Evolutionary conservation across 2,329 filamentous ascomycete genomes (phyloP).

Genomic region (Ascochyta lentis): DNA sequence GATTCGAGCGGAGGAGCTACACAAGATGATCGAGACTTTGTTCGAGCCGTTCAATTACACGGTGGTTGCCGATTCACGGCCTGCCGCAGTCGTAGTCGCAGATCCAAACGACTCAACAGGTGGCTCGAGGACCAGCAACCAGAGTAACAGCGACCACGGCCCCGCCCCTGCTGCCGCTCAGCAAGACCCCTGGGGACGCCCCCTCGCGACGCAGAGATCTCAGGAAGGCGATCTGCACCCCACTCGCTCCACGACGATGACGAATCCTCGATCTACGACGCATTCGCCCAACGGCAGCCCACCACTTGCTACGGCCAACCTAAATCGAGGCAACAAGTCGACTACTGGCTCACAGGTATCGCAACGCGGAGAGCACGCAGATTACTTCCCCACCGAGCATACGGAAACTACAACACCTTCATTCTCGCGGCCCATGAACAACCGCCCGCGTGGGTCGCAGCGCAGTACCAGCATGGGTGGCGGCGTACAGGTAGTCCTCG

Average conservation of each 20-base stretch:
- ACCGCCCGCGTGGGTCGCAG: constrained; percentile 64
- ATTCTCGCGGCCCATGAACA: constrained; percentile 50
- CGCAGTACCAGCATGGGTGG: constrained; percentile 79
- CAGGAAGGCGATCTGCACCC: constrained; percentile 49
- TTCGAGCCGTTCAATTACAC: constrained; percentile 98
- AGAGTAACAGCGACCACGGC: constrained; percentile 41
- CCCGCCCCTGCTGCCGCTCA: constrained; percentile 41
- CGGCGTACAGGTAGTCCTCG: constrained; percentile 88
- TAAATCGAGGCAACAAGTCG: constrained; percentile 23
- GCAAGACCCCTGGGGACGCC: constrained; percentile 44
- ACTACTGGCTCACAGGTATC: constrained; percentile 40
- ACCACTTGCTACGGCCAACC: constrained; percentile 44
- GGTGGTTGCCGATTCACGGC: constrained; percentile 75
- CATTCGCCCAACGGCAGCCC: constrained; percentile 58
- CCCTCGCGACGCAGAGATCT: constrained; percentile 40
- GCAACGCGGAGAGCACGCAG: constrained; percentile 44
- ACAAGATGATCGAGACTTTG: constrained; percentile 90
- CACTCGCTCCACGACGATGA: constrained; percentile 42
- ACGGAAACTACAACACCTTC: constrained; percentile 38
- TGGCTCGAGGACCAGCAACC: constrained; percentile 44
- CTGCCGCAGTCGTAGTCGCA: constrained; percentile 33
- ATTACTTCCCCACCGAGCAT: constrained; percentile 45
- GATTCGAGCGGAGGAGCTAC: constrained; percentile 91
- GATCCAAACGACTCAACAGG: constrained; percentile 39
- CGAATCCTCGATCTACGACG: constrained; percentile 51